Percentiles rank a stretch among this genome's conserved stretches.
phyloP scores from a whole-genome alignment of 192 early-diverging fungal genomes.

The Dimargaris verticillata region DNA sequence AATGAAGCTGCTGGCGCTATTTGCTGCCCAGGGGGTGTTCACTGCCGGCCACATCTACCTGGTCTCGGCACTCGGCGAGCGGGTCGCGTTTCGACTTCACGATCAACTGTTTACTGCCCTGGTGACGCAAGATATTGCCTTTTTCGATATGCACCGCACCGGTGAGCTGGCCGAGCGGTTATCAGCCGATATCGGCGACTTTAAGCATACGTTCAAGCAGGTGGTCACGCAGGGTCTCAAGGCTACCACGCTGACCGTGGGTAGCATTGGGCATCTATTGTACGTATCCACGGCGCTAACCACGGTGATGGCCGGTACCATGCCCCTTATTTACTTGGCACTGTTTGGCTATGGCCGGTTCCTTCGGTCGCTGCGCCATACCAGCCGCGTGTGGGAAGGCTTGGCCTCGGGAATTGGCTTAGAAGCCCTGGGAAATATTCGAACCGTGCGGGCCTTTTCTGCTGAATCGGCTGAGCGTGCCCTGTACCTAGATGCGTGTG shows the following conservation, averaged over 20 bases:
- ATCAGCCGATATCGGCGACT: slow-evolving; percentile 36
- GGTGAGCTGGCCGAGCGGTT: slow-evolving; percentile 35
- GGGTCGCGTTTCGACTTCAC: slow-evolving; percentile 33
- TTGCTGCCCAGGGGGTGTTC: slow-evolving; percentile 36
- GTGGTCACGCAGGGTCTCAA: slow-evolving; percentile 42
- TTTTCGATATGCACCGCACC: slow-evolving; percentile 36
- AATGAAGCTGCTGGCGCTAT: slow-evolving; percentile 31
- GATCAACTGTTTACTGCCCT: slow-evolving; percentile 30
- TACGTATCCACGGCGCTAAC: slow-evolving; percentile 34
- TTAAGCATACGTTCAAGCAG: slow-evolving; percentile 43
- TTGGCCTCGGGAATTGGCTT: slow-evolving; percentile 33
- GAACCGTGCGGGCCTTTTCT: slow-evolving; percentile 42
- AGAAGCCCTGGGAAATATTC: slow-evolving; percentile 37
- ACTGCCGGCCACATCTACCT: slow-evolving; percentile 45
- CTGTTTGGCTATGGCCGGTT: slow-evolving; percentile 35
- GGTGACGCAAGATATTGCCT: slow-evolving; percentile 39
- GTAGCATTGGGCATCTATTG: slow-evolving; percentile 32
- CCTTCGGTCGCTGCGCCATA: slow-evolving; percentile 29
- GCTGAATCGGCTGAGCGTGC: slow-evolving; percentile 34
- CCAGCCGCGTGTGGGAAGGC: slow-evolving; percentile 27
- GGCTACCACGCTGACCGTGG: slow-evolving; percentile 31
- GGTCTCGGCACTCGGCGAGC: slow-evolving; percentile 40
- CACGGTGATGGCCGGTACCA: slow-evolving; percentile 29
- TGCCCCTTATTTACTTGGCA: slow-evolving; percentile 30
- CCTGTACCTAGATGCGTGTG: slow-evolving; percentile 26